Evolutionary conservation across 176 grass and related monocot genomes (phyloP), one percentile per base, ranked within the genome.

Genomic region (Otatea glauca): DNA sequence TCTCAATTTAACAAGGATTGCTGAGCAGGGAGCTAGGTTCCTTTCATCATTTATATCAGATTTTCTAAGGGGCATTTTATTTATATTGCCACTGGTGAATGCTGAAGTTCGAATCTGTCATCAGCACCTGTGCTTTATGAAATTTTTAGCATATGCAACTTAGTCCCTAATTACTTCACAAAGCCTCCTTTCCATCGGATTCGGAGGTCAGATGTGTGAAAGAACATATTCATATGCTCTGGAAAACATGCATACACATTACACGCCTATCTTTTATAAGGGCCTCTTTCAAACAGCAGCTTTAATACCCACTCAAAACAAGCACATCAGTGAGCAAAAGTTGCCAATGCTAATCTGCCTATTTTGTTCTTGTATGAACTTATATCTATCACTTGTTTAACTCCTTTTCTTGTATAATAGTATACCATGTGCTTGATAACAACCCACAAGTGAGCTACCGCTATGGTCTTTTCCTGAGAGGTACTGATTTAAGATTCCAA

Each of bases 21-120:
- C 4, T 12, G 4, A 7, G 50, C 45, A 24, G 59, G 25, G 29
- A 27, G 27, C 10, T 47, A n/a, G 42, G 56, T 72, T 16, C 7
- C 15, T 39, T 68, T 50, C 43, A 50, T 35, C 56, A 83, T 65
- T 38, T 49, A 42, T 48, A 83, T 74, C 58, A 65, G 21, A 41
- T 53, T 84, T 27, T 37, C 42, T 41, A 17, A 11, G 70, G 6
- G 74, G 12, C 29, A 39, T 74, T 83, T 38, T 34, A 74, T 25
- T 68, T 74, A 41, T 68, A 82, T 68, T 68, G 48, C 48, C 9
- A 27, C 7, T 37, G 20, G 18, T 83, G 24, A 72, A 78, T 80
- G 68, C 74, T 53, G 18, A 88, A 78, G 37, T 64, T n/a, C 72
- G 56, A 78, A 61, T 38, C 13, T 29, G 44, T 37, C 60, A 84